These are phyloP conservation scores for Brassica balearica DNA, from an alignment of 441 rosid species.

Conservation along the genomic window DNA sequence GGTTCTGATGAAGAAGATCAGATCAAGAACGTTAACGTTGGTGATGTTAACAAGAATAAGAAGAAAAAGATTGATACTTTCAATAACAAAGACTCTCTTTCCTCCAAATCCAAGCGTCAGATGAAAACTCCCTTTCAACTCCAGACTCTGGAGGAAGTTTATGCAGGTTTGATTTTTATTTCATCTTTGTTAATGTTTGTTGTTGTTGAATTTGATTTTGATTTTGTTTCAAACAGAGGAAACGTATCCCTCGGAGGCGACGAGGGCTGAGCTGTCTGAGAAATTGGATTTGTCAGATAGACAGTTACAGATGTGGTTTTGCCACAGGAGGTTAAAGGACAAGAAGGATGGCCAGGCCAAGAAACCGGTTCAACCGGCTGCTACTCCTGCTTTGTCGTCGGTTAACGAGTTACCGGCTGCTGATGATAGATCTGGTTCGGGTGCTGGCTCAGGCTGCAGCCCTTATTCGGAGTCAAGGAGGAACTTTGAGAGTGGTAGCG, in stretches of 20 bases:
- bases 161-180: slow-evolving; percentile 54
- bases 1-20: slow-evolving; percentile 66
- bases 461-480: slow-evolving; percentile 65
- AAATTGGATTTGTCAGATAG: slow-evolving; percentile 90
- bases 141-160: slow-evolving; percentile 84
- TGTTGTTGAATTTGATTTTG: slow-evolving; percentile 15
- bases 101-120: slow-evolving; percentile 82
- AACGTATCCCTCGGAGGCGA: slow-evolving; percentile 81
- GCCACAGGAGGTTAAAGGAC: slow-evolving; percentile 96
- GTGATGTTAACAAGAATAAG: slow-evolving; percentile 14
- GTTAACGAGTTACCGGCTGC: slow-evolving; percentile 49
- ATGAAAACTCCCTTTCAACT: slow-evolving; percentile 98
- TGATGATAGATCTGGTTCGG: slow-evolving; percentile 61
- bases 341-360: slow-evolving; percentile 64
- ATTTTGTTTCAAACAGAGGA: slow-evolving; percentile 59
- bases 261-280: slow-evolving; percentile 77
- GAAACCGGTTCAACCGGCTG: slow-evolving; percentile 49
- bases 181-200: slow-evolving; percentile 3
- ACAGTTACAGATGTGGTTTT: slow-evolving; percentile 99
- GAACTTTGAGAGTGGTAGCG: slow-evolving; percentile 41
- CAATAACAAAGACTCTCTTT: slow-evolving; percentile 41
- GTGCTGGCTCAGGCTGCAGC: slow-evolving; percentile 65
- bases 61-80: slow-evolving; percentile 44
- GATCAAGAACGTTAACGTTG: slow-evolving; percentile 12
- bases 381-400: slow-evolving; percentile 46